phyloP scores from a whole-genome alignment of 2,329 filamentous ascomycete genomes.

The Aspergillus spinulosporus region DNA sequence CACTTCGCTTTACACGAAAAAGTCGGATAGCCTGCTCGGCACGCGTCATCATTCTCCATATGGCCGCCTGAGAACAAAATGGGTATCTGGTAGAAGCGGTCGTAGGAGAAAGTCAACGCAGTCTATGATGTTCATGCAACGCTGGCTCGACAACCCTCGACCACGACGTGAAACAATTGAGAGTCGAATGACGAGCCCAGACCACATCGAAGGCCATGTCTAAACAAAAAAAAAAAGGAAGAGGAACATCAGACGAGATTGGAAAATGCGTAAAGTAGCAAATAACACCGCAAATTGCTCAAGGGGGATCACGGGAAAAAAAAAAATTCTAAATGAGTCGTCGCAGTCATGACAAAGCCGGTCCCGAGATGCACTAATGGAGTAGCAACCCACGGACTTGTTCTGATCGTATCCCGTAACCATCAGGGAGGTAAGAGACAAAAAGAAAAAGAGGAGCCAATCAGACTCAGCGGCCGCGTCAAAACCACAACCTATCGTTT shows the following conservation, averaged over 20 bases:
- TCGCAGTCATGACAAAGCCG: constrained; percentile 49
- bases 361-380: constrained; percentile 33
- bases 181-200: constrained; percentile 35
- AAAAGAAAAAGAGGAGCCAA: constrained; percentile 34
- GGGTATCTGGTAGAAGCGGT: constrained; percentile 52
- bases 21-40: constrained; percentile 41
- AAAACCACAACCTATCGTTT: constrained; percentile 43
- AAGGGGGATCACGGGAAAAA: constrained; percentile 28
- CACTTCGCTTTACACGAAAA: constrained; percentile 41
- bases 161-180: constrained; percentile 26
- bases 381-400: constrained; percentile 35
- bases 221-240: constrained; percentile 30
- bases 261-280: constrained; percentile 29
- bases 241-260: constrained; percentile 28
- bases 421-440: constrained; percentile 36
- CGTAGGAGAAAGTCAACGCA: constrained; percentile 50
- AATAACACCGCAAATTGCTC: constrained; percentile 24
- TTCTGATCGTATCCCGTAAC: constrained; percentile 40
- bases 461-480: constrained; percentile 43
- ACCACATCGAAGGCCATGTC: constrained; percentile 43
- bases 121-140: constrained; percentile 54
- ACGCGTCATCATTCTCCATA: constrained; percentile 40
- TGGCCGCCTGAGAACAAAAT: constrained; percentile 45
- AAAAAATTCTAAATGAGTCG: constrained; percentile 39
- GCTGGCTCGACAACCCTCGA: constrained; percentile 37